Percentiles rank a stretch among this genome's conserved stretches.
Conservation (phyloP, 2,329 filamentous ascomycete genomes). For the Beauveria rudraprayagi region DNA sequence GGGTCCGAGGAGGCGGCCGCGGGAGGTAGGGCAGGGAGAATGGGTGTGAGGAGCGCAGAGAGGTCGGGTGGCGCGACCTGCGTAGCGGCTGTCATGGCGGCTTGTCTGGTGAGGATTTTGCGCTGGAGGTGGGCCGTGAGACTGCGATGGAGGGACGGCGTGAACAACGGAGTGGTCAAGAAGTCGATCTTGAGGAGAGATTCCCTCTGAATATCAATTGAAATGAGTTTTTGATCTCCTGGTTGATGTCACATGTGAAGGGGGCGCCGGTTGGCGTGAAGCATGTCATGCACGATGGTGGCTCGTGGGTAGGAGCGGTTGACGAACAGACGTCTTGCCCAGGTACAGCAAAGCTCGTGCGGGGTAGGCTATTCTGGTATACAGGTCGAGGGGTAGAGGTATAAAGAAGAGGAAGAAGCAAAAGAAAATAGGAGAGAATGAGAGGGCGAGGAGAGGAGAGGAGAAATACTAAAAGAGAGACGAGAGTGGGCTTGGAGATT, state of each 20-base stretch:
- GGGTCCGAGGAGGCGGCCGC: slow-evolving; percentile 51
- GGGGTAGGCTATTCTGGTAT: neutral
- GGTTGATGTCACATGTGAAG: slow-evolving; percentile 8
- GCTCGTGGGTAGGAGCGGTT: neutral
- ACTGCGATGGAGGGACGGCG: neutral
- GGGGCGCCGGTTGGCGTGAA: neutral
- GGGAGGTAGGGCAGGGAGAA: slow-evolving; percentile 52
- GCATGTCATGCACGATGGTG: slow-evolving; percentile 6
- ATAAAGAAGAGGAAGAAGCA: neutral
- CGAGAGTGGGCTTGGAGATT: neutral
- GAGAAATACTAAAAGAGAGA: neutral
- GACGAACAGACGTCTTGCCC: neutral
- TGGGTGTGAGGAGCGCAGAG: slow-evolving; percentile 42
- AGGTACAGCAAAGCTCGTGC: neutral
- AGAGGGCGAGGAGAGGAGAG: neutral
- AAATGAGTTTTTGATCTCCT: slow-evolving; percentile 14
- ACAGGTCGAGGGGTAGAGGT: neutral
- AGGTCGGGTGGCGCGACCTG: slow-evolving; percentile 33
- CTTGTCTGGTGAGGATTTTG: slow-evolving; percentile 17
- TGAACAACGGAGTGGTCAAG: neutral
- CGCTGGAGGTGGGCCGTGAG: slow-evolving; percentile 8
- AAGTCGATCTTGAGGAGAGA: neutral
- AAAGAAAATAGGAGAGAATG: neutral
- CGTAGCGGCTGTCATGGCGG: slow-evolving; percentile 12
- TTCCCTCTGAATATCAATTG: neutral